These are phyloP conservation scores for Nothophoma quercina DNA, from an alignment of 2,329 filamentous ascomycete species.

Conservation along the genomic window DNA sequence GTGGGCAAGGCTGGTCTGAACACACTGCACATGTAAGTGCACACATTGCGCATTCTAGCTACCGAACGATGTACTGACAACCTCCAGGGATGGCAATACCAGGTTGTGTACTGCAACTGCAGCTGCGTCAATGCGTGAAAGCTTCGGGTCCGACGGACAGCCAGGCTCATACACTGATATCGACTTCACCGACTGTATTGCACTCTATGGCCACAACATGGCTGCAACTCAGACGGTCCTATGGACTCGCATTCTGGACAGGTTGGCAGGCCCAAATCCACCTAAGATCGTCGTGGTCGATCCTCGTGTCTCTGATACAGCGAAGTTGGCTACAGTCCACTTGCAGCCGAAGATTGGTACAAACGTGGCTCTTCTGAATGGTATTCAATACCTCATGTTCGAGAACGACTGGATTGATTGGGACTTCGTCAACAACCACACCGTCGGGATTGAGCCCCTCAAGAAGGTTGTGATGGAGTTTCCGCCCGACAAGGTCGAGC, in stretches of 20 bases:
- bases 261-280: conserved; percentile 6
- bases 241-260: conserved; percentile 11
- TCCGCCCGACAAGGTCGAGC: conserved; percentile 10
- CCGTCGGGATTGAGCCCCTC: conserved; percentile 8
- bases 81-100: conserved; percentile 10
- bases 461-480: conserved; percentile 9
- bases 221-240: conserved; percentile 14
- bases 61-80: background rate
- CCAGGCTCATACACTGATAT: conserved; percentile 17
- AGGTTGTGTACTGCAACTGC: conserved; percentile 14
- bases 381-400: conserved; percentile 15
- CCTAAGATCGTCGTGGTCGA: conserved; percentile 17
- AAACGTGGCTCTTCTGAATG: conserved; percentile 16
- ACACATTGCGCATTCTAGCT: background rate
- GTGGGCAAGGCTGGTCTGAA: conserved; percentile 16
- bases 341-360: conserved; percentile 16
- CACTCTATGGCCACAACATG: conserved; percentile 14
- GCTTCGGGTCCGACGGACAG: conserved; percentile 14
- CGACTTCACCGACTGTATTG: conserved; percentile 17
- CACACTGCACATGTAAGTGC: conserved; percentile 15
- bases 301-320: conserved; percentile 14
- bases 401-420: conserved; percentile 15
- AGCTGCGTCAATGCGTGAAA: conserved; percentile 15
- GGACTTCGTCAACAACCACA: conserved; percentile 11
- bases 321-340: conserved; percentile 16